Percentiles rank a stretch among this genome's conserved stretches.
Evolutionary conservation across 2,329 filamentous ascomycete genomes (phyloP).

Genomic region (Sarocladium brachiariae): DNA sequence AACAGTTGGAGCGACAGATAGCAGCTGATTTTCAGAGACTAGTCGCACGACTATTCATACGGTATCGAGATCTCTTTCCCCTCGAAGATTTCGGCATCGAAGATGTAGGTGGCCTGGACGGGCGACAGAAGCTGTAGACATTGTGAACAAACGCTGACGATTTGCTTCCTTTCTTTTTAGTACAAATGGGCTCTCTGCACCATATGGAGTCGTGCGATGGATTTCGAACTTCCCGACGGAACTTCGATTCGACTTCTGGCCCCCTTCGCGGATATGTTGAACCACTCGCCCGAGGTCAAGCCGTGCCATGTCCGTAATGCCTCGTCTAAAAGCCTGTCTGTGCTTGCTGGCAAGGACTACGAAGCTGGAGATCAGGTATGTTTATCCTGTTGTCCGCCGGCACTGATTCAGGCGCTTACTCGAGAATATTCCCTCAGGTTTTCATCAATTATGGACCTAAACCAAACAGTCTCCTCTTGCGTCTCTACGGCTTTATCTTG

Average conservation of each 20-base stretch:
- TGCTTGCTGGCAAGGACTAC: constrained; percentile 18
- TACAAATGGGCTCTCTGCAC: constrained; percentile 28
- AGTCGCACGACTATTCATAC: constrained; percentile 20
- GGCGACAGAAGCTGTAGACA: constrained; percentile 11
- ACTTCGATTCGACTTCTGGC: constrained; percentile 16
- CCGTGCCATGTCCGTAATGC: constrained; percentile 28
- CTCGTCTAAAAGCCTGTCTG: constrained; percentile 23
- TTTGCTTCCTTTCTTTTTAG: constrained; percentile 17
- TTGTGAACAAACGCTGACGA: constrained; percentile 7
- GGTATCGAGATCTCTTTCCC: constrained; percentile 25
- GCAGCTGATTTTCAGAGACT: constrained; percentile 24
- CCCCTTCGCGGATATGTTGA: constrained; percentile 30
- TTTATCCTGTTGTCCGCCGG: constrained; percentile 12
- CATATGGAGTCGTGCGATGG: constrained; percentile 23
- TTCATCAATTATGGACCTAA: constrained; percentile 27
- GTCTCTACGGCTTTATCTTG: constrained; percentile 30
- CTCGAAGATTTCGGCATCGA: constrained; percentile 24
- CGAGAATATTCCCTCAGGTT: constrained; percentile 15
- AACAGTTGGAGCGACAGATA: constrained; percentile 22
- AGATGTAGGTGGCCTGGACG: constrained; percentile 20
- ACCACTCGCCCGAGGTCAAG: constrained; percentile 26
- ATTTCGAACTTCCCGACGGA: constrained; percentile 16
- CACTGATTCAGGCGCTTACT: constrained; percentile 10
- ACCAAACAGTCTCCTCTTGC: constrained; percentile 28
- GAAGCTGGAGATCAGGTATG: constrained; percentile 27